Base-by-base conservation (phyloP, 208 protist genomes). In the Leishmania braziliensis region DNA sequence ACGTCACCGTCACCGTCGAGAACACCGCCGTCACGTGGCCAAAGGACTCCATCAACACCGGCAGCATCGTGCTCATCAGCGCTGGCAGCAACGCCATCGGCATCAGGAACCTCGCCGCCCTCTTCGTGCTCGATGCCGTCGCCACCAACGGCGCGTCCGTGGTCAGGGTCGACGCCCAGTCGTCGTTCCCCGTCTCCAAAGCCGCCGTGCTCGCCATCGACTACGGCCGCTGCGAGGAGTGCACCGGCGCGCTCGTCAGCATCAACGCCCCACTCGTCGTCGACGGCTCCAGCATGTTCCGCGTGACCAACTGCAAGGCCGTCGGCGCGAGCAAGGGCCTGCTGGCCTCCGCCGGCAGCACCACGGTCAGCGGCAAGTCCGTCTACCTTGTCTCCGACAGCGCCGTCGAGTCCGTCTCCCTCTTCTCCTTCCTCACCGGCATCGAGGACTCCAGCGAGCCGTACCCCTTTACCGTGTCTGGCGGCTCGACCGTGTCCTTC, bases 41-140 rank as follows among this genome's bases (percentile, higher is more conserved):
- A 39, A 58, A 68, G 36, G 43, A 26, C 54, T 10, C 54, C 46
- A n/a, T 33, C 50, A 74, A 66, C 60, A 66, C 80, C 23, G 73
- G 73, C 23, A 73, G 72, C 80, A 58, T 66, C 53, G 65, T 80
- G 62, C 29, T 63, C 46, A 73, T 72, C 58, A 73, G n/a, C 62
- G 26, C 80, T 43, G 80, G 75, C 80, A 53, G 29, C 60, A 79
- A n/a, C 66, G 29, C 6, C 53, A 29, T 66, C 54, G 60, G 65
- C 73, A 78, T 84, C 60, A 43, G 33, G 46, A 58, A 68, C 62
- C 26, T 43, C 18, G n/a, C 53, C 39, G 75, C 48, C 62, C 50
- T 84, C 53, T 84, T 80, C 36, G 65, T 84, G 36, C 75, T 84
- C 73, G 43, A 74, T 53, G 54, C 80, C 66, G 75, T n/a, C 75